Conservation (phyloP, 2,329 filamentous ascomycete genomes). For the Scorias spongiosa region DNA sequence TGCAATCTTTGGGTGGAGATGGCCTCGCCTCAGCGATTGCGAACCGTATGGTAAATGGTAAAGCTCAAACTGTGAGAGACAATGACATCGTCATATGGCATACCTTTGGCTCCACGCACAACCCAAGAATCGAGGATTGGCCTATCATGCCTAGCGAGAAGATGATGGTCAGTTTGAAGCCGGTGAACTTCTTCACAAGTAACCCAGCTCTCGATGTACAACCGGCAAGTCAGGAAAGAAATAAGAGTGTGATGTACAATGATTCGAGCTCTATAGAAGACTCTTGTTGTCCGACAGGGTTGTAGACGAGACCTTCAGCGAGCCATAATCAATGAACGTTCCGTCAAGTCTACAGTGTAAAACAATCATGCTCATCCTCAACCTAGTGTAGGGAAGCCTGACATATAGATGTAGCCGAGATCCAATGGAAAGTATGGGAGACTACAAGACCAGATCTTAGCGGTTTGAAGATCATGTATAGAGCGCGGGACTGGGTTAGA, state of each 20-base stretch:
- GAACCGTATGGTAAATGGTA: constrained; percentile 21
- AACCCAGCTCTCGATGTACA: constrained; percentile 41
- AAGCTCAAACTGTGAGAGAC: constrained; percentile 28
- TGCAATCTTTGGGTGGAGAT: constrained; percentile 18
- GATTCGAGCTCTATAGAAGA: too few relatives aligned
- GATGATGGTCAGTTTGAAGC: constrained; percentile 32
- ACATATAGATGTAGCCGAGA: too few relatives aligned
- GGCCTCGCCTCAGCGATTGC: constrained; percentile 21
- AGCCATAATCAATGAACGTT: too few relatives aligned
- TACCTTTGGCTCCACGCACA: constrained; percentile 37
- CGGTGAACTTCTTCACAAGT: constrained; percentile 38
- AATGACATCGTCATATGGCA: constrained; percentile 36
- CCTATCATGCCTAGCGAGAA: constrained; percentile 36
- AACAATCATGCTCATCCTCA: too few relatives aligned
- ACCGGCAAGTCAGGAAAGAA: neutral
- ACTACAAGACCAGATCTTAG: too few relatives aligned
- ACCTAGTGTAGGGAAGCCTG: too few relatives aligned
- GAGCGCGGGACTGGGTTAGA: too few relatives aligned
- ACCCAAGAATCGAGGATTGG: constrained; percentile 37
- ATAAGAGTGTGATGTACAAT: neutral
- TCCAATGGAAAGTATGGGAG: too few relatives aligned
- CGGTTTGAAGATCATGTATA: too few relatives aligned
- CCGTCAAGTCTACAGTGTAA: too few relatives aligned
- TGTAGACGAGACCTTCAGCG: too few relatives aligned
- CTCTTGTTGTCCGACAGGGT: too few relatives aligned